Evolutionary conservation across 495 filamentous ascomycete species (phyloP).

Genomic region (Aspergillus cavernicola): DNA sequence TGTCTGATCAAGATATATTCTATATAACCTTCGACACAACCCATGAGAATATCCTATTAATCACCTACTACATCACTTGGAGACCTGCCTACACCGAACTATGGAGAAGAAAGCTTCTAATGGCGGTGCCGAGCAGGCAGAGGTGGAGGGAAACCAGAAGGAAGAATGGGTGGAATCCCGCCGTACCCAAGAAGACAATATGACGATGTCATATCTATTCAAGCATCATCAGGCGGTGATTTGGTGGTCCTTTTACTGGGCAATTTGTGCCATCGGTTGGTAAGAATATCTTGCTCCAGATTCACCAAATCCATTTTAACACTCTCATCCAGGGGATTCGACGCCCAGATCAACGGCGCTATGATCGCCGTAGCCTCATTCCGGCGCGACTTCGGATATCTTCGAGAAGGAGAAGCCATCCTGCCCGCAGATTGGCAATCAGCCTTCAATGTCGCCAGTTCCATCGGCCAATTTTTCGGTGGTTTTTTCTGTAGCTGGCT

Average conservation of each 20-base stretch:
- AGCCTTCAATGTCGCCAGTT: background rate
- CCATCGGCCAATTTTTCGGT: background rate
- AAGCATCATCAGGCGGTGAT: background rate
- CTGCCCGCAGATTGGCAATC: background rate
- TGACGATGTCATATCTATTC: background rate
- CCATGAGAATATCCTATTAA: too few relatives aligned
- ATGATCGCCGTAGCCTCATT: background rate
- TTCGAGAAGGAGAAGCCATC: background rate
- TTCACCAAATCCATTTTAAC: background rate
- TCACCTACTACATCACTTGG: too few relatives aligned
- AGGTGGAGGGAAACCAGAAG: too few relatives aligned
- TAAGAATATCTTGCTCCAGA: too few relatives aligned
- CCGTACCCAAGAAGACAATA: too few relatives aligned
- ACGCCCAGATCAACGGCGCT: slow-evolving; percentile 38
- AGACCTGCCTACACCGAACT: too few relatives aligned
- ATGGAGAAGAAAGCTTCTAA: too few relatives aligned
- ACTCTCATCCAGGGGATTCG: slow-evolving; percentile 29
- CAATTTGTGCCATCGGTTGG: background rate
- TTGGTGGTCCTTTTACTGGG: slow-evolving; percentile 6
- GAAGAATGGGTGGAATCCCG: too few relatives aligned
- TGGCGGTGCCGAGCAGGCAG: too few relatives aligned
- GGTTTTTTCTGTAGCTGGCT: background rate
- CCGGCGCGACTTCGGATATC: background rate
- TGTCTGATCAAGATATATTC: too few relatives aligned
- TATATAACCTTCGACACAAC: too few relatives aligned